Conservation (phyloP, 768 basidiomycete genomes). For the Boletus barrowsii region DNA sequence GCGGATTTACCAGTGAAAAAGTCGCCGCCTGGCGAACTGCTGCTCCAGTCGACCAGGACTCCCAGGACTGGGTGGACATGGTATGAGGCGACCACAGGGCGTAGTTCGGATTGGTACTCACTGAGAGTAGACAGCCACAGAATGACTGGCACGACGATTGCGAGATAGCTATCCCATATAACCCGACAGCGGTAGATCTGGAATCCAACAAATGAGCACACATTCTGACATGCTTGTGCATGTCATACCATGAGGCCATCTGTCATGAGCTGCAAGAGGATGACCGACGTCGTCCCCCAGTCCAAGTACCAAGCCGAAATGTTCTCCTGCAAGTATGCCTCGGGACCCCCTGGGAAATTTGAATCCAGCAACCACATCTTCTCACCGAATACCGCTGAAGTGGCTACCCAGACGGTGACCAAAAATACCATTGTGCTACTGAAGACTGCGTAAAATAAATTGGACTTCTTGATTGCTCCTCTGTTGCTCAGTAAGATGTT, state of each 20-base stretch:
- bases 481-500: constrained; percentile 1
- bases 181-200: constrained; percentile 41
- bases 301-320: constrained; percentile 27
- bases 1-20: constrained; percentile 12
- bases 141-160: constrained; percentile 12
- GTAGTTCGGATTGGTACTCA: not conserved
- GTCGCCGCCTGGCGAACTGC: constrained; percentile 16
- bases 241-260: constrained; percentile 30
- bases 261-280: constrained; percentile 34
- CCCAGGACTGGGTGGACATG: constrained; percentile 15
- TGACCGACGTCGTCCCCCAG: constrained; percentile 22
- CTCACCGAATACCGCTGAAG: constrained; percentile 22
- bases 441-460: constrained; percentile 24
- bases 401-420: constrained; percentile 29
- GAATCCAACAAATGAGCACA: constrained; percentile 11
- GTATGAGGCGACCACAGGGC: not conserved
- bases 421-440: constrained; percentile 26
- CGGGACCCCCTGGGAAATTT: constrained; percentile 35
- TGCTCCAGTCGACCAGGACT: constrained; percentile 4
- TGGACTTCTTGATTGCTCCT: constrained; percentile 3
- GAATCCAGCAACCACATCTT: constrained; percentile 36
- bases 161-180: constrained; percentile 27
- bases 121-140: constrained; percentile 25
- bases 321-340: constrained; percentile 28
- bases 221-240: not conserved